Base-by-base conservation (phyloP, 352 stramenopile genomes). In the Phytophthora hibernalis region DNA sequence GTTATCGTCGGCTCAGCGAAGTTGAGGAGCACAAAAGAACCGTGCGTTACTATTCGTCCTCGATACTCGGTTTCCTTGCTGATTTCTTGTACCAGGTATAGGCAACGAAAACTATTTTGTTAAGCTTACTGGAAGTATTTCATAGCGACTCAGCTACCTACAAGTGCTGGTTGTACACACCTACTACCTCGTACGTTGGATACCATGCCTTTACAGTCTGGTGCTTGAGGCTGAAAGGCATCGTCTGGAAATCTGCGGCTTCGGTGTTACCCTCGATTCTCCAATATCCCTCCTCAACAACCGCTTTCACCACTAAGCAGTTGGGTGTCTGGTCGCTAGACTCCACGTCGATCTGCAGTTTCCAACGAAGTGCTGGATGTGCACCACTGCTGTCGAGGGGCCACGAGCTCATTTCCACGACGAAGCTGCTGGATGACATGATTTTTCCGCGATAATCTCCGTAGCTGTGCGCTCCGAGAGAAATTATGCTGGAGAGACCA, bases 381-480 rank as follows among this genome's bases (percentile, higher is more conserved):
- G 8, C 26, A 22, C 37, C 26, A 18, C 18, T 54, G n/a, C 45
- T 59, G 26, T 58, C 44, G 16, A 66, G 5, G 9, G 58, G 54
- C 62, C 54, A 78, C 20, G 63, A 75, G 26, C 31, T 56, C 33
- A 82, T 76, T 61, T 83, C 78, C 37, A 83, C 54, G 26, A 75
- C 60, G 51, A 86, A 71, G 48, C 52, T 63, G 38, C 22, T 73
- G 7, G 50, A 50, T 2, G 63, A 65, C 21, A 75, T 52, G 16
- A 79, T 12, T 20, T 84, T 71, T 1, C 74, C 79, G 24, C 74
- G 59, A 52, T 89, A 89, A 50, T 89, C 78, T 22, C 78, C 78
- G 48, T 77, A 82, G 24, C 43, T 55, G 16, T 74, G 55, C 3
- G 51, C 63, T 18, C 71, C 67, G n/a, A 82, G 59, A 18, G 57